phyloP scores from a whole-genome alignment of 345 rosid genomes.

The Bretschneidera sinensis region DNA sequence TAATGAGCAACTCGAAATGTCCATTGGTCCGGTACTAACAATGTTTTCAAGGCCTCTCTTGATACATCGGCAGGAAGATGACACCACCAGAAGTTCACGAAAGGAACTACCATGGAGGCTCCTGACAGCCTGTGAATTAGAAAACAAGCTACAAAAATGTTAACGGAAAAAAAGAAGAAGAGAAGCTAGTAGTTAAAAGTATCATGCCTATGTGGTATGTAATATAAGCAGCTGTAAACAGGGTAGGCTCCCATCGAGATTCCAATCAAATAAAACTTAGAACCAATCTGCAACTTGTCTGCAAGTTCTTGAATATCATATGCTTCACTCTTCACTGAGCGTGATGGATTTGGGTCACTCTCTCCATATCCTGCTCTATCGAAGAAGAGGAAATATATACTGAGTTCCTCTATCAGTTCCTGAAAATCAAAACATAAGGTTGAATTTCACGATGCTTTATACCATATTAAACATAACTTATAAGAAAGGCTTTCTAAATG shows the following conservation, averaged over 20 bases:
- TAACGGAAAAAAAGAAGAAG: background rate
- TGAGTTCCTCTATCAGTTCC: constrained; percentile 61
- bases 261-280: constrained; percentile 70
- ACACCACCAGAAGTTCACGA: constrained; percentile 89
- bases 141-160: background rate
- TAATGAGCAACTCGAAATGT: constrained; percentile 57
- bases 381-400: constrained; percentile 53
- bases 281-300: constrained; percentile 67
- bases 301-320: constrained; percentile 80
- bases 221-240: constrained; percentile 65
- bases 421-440: constrained; percentile 25
- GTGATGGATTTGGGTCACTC: constrained; percentile 80
- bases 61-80: constrained; percentile 47
- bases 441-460: background rate
- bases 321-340: constrained; percentile 75
- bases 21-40: constrained; percentile 46
- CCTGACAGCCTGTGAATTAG: constrained; percentile 49
- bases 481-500: background rate
- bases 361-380: constrained; percentile 97
- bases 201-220: constrained; percentile 69
- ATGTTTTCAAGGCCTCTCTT: constrained; percentile 28
- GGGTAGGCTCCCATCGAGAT: constrained; percentile 78
- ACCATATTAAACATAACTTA: background rate
- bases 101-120: constrained; percentile 65
- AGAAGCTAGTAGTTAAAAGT: constrained; percentile 11